Percentiles rank a stretch among this genome's conserved stretches.
Evolutionary conservation across 1,284 basidiomycete species (phyloP).

Genomic region (Puccinia triticina): DNA sequence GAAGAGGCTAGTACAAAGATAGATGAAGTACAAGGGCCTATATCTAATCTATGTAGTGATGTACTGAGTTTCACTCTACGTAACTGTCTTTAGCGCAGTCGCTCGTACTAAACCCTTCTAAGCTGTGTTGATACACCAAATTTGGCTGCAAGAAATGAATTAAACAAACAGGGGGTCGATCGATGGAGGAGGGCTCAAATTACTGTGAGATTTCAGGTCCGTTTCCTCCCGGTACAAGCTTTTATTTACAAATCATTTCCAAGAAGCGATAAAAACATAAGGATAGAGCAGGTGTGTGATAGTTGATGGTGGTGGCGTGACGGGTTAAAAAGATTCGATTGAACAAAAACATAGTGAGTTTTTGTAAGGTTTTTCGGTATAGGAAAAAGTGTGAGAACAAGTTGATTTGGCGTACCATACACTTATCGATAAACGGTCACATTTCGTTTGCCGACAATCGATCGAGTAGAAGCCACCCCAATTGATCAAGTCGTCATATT

Average conservation of each 20-base stretch:
- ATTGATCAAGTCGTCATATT: not conserved
- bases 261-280: not conserved
- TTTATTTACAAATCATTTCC: not conserved
- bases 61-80: too few species aligned
- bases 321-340: not conserved
- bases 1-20: too few species aligned
- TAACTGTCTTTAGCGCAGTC: too few species aligned
- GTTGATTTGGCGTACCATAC: conserved; percentile 30
- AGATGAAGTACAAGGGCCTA: too few species aligned
- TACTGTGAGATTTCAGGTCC: conserved; percentile 34
- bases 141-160: too few species aligned
- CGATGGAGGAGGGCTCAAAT: not conserved
- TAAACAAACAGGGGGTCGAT: too few species aligned
- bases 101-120: too few species aligned
- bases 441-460: not conserved
- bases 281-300: not conserved
- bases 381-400: not conserved
- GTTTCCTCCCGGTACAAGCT: conserved; percentile 51
- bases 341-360: not conserved
- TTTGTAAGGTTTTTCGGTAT: not conserved
- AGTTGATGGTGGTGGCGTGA: not conserved
- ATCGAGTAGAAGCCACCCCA: not conserved
- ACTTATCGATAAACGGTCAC: conserved; percentile 19
- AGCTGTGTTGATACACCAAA: too few species aligned
- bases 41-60: too few species aligned